Evolutionary conservation across 2,329 filamentous ascomycete species (phyloP).

Genomic region (Atkinsonella hypoxylon): DNA sequence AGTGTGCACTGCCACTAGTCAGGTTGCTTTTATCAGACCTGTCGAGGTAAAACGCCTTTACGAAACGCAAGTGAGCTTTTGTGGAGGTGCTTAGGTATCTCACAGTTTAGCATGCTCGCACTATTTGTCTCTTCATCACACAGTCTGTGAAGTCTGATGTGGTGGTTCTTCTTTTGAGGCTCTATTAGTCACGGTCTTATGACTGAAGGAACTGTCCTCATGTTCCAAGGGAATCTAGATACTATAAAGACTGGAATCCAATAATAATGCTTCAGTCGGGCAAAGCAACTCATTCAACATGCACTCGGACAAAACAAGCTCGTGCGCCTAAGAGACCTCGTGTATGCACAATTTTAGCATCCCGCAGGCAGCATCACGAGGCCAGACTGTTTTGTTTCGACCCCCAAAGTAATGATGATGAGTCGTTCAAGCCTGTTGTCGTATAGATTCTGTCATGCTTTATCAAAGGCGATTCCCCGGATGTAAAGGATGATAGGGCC

Average conservation of each 20-base stretch:
- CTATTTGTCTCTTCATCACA: no score
- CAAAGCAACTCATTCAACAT: neutral
- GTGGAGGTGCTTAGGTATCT: no score
- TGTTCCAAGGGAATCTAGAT: neutral
- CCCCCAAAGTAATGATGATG: neutral
- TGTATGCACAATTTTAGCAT: neutral
- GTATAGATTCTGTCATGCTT: neutral
- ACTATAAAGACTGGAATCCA: neutral
- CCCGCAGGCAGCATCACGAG: neutral
- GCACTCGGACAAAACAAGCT: neutral
- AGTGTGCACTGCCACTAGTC: no score
- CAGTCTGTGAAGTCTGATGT: no score
- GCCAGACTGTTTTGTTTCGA: neutral
- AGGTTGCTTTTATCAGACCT: no score
- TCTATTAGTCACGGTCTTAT: no score
- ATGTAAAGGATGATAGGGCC: neutral
- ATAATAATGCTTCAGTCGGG: neutral
- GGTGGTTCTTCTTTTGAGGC: no score
- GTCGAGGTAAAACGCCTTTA: no score
- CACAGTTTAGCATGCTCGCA: no score
- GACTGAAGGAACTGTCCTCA: no score
- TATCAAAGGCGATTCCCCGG: constrained; percentile 3
- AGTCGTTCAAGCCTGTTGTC: neutral
- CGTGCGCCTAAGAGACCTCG: neutral
- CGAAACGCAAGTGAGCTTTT: no score